Percentiles rank a stretch among this genome's conserved stretches.
These are phyloP conservation scores for Diutina pseudorugosa DNA, from an alignment of 1,139 yeast genomes.

Conservation along the genomic window DNA sequence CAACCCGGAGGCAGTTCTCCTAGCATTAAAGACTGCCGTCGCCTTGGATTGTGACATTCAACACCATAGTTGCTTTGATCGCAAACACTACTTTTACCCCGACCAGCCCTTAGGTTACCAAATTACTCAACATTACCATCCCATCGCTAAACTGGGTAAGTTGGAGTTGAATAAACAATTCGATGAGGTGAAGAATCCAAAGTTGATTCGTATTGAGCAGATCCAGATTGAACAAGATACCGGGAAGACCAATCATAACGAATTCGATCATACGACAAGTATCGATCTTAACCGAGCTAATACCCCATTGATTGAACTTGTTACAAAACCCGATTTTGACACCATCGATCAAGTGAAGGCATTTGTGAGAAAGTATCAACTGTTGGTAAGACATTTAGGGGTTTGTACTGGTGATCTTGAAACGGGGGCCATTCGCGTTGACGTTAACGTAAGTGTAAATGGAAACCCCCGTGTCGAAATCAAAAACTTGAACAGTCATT, in stretches of 20 bases:
- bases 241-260: slow-evolving; percentile 62
- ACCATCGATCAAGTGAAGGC: slow-evolving; percentile 57
- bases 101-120: slow-evolving; percentile 97
- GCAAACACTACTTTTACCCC: slow-evolving; percentile 92
- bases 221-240: slow-evolving; percentile 92
- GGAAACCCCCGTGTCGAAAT: slow-evolving; percentile 70
- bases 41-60: slow-evolving; percentile 57
- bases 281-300: slow-evolving; percentile 80
- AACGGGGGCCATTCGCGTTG: slow-evolving; percentile 91
- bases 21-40: slow-evolving; percentile 63
- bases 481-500: slow-evolving; percentile 76
- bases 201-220: slow-evolving; percentile 48
- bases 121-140: slow-evolving; percentile 79
- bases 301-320: slow-evolving; percentile 80
- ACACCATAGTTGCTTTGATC: slow-evolving; percentile 55
- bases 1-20: slow-evolving; percentile 61
- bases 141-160: slow-evolving; percentile 61
- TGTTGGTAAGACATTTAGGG: slow-evolving; percentile 51
- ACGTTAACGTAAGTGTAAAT: slow-evolving; percentile 76
- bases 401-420: slow-evolving; percentile 87
- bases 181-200: slow-evolving; percentile 30
- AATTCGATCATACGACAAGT: slow-evolving; percentile 26
- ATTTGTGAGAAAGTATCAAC: slow-evolving; percentile 73
- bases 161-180: slow-evolving; percentile 33
- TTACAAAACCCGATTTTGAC: slow-evolving; percentile 80